Base-by-base conservation (phyloP, 2,329 filamentous ascomycete genomes). In the Pestalotiopsis sp. region DNA sequence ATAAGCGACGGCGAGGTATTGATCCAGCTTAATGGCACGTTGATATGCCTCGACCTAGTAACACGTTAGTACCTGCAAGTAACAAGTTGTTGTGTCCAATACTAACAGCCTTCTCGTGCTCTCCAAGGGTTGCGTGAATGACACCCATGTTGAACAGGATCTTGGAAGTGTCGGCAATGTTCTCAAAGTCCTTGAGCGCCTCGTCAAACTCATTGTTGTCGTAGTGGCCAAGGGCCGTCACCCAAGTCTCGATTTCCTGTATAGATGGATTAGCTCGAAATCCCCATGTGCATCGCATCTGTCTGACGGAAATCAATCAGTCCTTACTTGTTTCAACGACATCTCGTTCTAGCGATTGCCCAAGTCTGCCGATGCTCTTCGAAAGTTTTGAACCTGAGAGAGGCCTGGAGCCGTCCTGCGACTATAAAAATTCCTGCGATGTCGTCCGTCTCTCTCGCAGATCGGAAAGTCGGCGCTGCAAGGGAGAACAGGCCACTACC, bases 211-310 rank as follows among this genome's bases (percentile, higher is more conserved):
- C 94, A 83, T 97, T 97, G 83, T 95, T 96, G 83, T 99, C 96
- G 84, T 99, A 99, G 79, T 92, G 91, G 75, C 86, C 90, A 67
- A 99, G 90, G 81, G 96, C 96, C 79, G 91, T 86, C 74, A 98
- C 96, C 96, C 96, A 99, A 64, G 94, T 97, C 84, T 98, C 95
- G 81, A 99, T 99, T 92, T 99, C 96, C 95, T 97, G 67, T 25
- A 60, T 25, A 27, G 45, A 49, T 20, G 57, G 69, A 72, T 57
- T 72, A 68, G 71, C 66, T 23, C 31, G 31, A 49, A 61, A n/a
- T 31, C 36, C 31, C 52, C 57, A 39, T 14, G 13, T 14, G 38
- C 49, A 20, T 17, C 36, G 62, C 11, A 61, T 68, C 74, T 66
- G 65, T 62, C 25, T 36, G 20, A 27, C 14, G 23, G 12, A 23